Evolutionary conservation across 139 green algal species (phyloP).

Genomic region (Coccomyxa sp.): DNA sequence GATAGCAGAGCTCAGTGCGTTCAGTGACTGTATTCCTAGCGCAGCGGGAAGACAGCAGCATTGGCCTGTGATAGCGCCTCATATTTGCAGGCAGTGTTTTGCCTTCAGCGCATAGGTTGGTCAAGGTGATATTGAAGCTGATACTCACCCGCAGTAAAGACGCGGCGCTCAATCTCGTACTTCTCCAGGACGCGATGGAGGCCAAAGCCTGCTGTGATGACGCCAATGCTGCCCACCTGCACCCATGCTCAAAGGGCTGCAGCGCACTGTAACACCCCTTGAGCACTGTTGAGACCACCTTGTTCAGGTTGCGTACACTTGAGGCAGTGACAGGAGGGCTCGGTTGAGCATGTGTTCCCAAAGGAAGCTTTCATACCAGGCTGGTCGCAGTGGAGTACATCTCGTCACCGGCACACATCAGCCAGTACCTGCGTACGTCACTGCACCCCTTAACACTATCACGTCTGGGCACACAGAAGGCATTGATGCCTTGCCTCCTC

Average conservation of each 20-base stretch:
- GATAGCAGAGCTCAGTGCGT: too few species aligned
- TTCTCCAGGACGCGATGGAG: constrained; percentile 4
- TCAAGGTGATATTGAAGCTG: background rate
- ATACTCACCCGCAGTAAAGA: constrained; percentile 33
- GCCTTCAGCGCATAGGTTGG: background rate
- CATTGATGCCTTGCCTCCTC: background rate
- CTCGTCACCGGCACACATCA: constrained; percentile 37
- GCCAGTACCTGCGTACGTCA: constrained; percentile 33
- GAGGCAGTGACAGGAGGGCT: too few species aligned
- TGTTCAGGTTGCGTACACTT: too few species aligned
- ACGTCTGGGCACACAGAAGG: background rate
- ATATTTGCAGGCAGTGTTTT: background rate
- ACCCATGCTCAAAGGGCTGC: too few species aligned
- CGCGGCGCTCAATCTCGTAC: constrained; percentile 35
- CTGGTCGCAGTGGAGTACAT: constrained; percentile 24
- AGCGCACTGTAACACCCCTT: too few species aligned
- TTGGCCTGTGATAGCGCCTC: background rate
- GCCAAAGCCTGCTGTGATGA: constrained; percentile 36
- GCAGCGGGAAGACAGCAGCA: too few species aligned
- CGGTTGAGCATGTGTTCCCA: too few species aligned
- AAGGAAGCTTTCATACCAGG: too few species aligned
- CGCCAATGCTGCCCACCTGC: constrained; percentile 35
- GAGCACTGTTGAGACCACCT: too few species aligned
- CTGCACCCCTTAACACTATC: background rate
- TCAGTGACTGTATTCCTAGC: too few species aligned